Evolutionary conservation across 140 eudicot genomes (phyloP), one percentile per base, ranked within the genome.

Genomic region (Cichorium intybus): DNA sequence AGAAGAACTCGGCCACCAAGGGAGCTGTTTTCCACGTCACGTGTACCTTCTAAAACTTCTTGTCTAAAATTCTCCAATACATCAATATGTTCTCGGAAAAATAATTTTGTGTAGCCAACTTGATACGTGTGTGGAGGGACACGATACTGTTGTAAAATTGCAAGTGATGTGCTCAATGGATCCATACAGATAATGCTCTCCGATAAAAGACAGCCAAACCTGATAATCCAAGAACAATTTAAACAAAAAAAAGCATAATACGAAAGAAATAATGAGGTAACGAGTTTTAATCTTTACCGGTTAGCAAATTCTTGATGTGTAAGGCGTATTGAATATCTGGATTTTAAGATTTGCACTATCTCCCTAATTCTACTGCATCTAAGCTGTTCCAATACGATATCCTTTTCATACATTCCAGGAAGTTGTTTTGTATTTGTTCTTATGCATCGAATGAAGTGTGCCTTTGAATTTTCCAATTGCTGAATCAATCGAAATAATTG

Each of bases 361-460:
- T 79, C 88, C 48, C 84, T 80, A 71, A 93, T 76, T 75, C 83
- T 87, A 69, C 88, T 83, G 72, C 88, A 75, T 45, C 87, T 75
- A 27, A 88, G 84, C 70, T 93, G 99, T 64, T 86, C 84, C 75
- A 86, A 60, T 66, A 88, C 83, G 45, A 79, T 66, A 75, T 80
- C 86, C 52, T 83, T 76, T 21, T 93, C 95, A 26, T 58, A 83
- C 24, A 34, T 53, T 23, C 87, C 87, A 56, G 97, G 94, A 75
- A 80, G 82, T 57, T 83, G 87, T 79, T 85, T 84, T 58, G 60
- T 68, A 33, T 86, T 93, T 24, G 99, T 95, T 68, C 83, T 83
- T 73, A 93, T 86, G 85, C 99, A 93, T 47, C 95, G 90, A 62
- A 93, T 85, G 67, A 93, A 93, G 77, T 93, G 99, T 26, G 89